Conservation (phyloP, 208 protist genomes). For the Vickermania ingenoplastis region DNA sequence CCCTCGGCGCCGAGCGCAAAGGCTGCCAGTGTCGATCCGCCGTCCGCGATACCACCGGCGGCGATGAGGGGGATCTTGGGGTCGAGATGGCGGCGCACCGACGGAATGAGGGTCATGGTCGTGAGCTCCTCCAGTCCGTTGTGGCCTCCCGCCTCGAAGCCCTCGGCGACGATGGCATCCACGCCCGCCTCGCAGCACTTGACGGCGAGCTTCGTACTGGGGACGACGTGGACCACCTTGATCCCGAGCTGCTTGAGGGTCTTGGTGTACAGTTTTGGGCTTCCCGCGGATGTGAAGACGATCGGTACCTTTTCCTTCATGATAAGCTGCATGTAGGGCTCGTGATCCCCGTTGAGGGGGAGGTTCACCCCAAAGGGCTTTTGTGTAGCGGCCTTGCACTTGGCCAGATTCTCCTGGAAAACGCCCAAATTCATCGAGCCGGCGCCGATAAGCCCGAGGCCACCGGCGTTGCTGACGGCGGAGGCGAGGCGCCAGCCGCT, state of each 20-base stretch:
- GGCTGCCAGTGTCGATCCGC: slow-evolving; percentile 39
- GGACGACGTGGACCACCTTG: slow-evolving; percentile 73
- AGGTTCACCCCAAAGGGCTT: slow-evolving; percentile 84
- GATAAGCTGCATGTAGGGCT: slow-evolving; percentile 39
- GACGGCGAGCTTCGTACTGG: slow-evolving; percentile 60
- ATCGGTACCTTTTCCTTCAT: slow-evolving; percentile 79
- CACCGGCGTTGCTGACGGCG: slow-evolving; percentile 79
- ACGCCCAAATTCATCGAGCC: slow-evolving; percentile 60
- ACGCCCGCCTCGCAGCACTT: slow-evolving; percentile 64
- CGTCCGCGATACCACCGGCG: slow-evolving; percentile 56
- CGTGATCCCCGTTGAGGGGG: slow-evolving; percentile 26
- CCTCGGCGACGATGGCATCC: slow-evolving; percentile 70
- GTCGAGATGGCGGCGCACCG: slow-evolving; percentile 34
- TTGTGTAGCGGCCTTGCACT: slow-evolving; percentile 31
- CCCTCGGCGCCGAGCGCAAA: slow-evolving; percentile 73
- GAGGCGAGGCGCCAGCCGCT: slow-evolving; percentile 65
- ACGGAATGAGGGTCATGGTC: slow-evolving; percentile 53
- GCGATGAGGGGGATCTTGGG: slow-evolving; percentile 66
- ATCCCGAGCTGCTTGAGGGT: slow-evolving; percentile 57
- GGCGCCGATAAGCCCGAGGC: slow-evolving; percentile 75
- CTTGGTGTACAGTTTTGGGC: slow-evolving; percentile 59
- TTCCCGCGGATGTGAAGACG: slow-evolving; percentile 82
- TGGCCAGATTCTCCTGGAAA: slow-evolving; percentile 44
- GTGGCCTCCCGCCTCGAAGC: slow-evolving; percentile 71
- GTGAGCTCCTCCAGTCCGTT: slow-evolving; percentile 60